These are phyloP conservation scores for Eudorina sp. DNA, from an alignment of 139 green algal species.

Conservation along the genomic window DNA sequence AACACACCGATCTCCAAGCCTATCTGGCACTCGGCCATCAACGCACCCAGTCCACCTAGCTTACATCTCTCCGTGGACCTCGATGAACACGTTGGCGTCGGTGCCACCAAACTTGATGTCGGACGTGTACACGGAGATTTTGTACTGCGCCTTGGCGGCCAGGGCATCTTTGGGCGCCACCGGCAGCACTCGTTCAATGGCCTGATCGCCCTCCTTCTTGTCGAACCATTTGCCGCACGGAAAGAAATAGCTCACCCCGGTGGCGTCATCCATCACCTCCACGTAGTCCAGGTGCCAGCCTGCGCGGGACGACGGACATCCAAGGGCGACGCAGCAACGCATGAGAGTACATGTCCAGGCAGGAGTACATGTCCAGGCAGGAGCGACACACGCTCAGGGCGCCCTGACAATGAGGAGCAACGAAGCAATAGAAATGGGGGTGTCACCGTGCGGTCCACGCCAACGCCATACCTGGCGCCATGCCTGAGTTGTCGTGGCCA, in stretches of 20 bases:
- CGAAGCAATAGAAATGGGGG: no score
- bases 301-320: constrained; percentile 16
- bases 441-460: no score
- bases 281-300: constrained; percentile 75
- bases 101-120: constrained; percentile 75
- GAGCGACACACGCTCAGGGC: no score
- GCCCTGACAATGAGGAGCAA: no score
- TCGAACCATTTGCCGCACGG: constrained; percentile 67
- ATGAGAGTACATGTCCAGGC: no score
- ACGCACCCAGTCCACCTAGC: no score
- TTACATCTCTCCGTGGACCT: constrained; percentile 62
- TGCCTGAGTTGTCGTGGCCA: constrained; percentile 61
- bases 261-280: constrained; percentile 63
- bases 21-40: no score
- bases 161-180: constrained; percentile 49
- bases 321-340: not conserved
- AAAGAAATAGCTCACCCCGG: constrained; percentile 64
- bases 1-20: no score
- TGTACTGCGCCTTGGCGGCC: constrained; percentile 60
- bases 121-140: constrained; percentile 62
- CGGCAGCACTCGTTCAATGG: constrained; percentile 57
- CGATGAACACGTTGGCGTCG: constrained; percentile 78
- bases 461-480: constrained; percentile 18
- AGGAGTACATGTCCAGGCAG: no score
- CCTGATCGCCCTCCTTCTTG: constrained; percentile 51